Evolutionary conservation across 108 stramenopile species (phyloP).

Genomic region (Cyclotella atomus): DNA sequence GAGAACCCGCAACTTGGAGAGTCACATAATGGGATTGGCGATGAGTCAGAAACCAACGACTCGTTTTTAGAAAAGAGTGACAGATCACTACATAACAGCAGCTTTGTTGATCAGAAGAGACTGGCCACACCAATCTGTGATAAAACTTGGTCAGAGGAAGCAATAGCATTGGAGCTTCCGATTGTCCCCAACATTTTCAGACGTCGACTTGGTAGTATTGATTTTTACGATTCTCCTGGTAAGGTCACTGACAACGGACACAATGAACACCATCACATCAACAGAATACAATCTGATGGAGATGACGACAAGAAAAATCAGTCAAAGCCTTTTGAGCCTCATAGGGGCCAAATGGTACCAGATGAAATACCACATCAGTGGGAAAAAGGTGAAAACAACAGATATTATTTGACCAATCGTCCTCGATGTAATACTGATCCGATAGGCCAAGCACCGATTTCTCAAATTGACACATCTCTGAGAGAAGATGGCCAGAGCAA

Average conservation of each 20-base stretch:
- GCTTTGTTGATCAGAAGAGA: background rate
- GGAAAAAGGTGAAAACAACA: slow-evolving; percentile 4
- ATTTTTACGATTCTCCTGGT: background rate
- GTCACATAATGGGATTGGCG: background rate
- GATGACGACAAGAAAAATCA: background rate
- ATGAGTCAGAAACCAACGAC: background rate
- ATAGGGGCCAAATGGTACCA: background rate
- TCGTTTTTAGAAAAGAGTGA: background rate
- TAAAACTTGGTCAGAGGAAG: slow-evolving; percentile 27
- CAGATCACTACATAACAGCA: background rate
- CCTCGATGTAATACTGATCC: slow-evolving; percentile 43
- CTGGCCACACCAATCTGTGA: background rate
- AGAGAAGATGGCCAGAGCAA: background rate
- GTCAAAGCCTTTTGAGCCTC: slow-evolving; percentile 1
- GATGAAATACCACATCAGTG: background rate
- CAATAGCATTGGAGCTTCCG: slow-evolving; percentile 31
- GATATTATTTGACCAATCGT: slow-evolving; percentile 7
- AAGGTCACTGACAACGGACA: background rate
- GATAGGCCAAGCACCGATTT: background rate
- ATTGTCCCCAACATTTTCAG: slow-evolving; percentile 32
- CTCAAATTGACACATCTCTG: background rate
- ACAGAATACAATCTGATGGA: background rate
- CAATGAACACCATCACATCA: background rate
- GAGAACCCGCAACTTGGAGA: slow-evolving; percentile 28
- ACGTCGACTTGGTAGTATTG: background rate